These are phyloP conservation scores for Volvariella volvacea DNA, from an alignment of 1,284 basidiomycete genomes.

Conservation along the genomic window DNA sequence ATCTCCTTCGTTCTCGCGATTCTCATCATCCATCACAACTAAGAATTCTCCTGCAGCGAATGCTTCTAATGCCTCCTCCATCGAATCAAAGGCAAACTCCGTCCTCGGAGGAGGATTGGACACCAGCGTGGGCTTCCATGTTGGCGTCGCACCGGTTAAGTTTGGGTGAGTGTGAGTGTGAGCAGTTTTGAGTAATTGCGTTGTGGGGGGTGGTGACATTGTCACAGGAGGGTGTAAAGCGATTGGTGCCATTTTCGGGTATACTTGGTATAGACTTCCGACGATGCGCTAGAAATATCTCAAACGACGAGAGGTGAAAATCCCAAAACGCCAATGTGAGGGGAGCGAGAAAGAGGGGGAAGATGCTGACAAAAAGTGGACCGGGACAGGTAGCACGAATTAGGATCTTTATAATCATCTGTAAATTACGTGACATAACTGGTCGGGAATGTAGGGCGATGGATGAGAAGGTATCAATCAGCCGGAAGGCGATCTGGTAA, in stretches of 20 bases:
- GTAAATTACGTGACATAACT: too few species aligned
- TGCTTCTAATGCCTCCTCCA: slow-evolving; percentile 77
- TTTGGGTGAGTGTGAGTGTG: slow-evolving; percentile 7
- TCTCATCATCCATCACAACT: slow-evolving; percentile 93
- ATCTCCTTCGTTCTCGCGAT: slow-evolving; percentile 92
- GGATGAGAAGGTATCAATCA: too few species aligned
- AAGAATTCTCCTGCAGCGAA: slow-evolving; percentile 85
- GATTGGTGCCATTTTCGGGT: slow-evolving; percentile 15
- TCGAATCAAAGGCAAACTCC: slow-evolving; percentile 54
- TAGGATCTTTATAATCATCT: too few species aligned
- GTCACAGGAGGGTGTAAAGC: slow-evolving; percentile 11
- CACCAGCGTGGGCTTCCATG: slow-evolving; percentile 27
- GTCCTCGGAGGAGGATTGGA: slow-evolving; percentile 22
- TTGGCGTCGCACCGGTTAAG: slow-evolving; percentile 5
- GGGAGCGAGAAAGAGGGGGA: too few species aligned
- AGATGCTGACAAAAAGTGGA: too few species aligned
- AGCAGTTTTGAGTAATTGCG: slow-evolving; percentile 13
- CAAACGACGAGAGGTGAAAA: too few species aligned
- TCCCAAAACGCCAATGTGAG: too few species aligned
- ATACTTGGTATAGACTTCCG: neutral
- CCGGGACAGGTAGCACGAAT: too few species aligned
- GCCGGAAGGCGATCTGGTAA: too few species aligned
- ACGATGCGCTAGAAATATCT: too few species aligned
- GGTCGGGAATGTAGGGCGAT: too few species aligned
- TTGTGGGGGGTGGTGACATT: slow-evolving; percentile 9